These are phyloP conservation scores for Colletotrichum sp. DNA, from an alignment of 2,329 filamentous ascomycete genomes.

Conservation along the genomic window DNA sequence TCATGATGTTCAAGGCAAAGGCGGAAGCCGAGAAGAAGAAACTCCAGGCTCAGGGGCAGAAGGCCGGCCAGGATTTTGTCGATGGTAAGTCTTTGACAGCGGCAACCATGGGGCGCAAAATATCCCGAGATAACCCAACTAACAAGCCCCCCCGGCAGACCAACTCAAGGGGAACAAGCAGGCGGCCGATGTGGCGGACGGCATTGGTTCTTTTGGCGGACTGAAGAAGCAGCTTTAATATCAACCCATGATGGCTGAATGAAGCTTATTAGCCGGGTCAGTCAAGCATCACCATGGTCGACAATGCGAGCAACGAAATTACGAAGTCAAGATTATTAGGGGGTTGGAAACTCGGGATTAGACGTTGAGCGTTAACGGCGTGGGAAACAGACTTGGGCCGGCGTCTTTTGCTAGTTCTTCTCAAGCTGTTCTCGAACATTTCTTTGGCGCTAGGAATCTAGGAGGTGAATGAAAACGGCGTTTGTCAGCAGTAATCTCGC, in stretches of 20 bases:
- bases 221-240: conserved; percentile 31
- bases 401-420: background rate
- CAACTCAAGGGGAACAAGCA: conserved; percentile 41
- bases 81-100: conserved; percentile 28
- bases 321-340: background rate
- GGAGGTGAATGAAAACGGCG: background rate
- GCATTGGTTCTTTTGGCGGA: conserved; percentile 29
- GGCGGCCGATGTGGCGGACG: conserved; percentile 33
- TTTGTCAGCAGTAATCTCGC: background rate
- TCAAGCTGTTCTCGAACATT: background rate
- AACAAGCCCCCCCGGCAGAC: conserved; percentile 22
- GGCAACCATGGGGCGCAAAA: background rate
- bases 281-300: background rate
- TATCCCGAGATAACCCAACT: background rate
- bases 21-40: conserved; percentile 44
- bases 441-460: background rate
- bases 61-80: conserved; percentile 42
- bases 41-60: conserved; percentile 39
- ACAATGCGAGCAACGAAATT: background rate
- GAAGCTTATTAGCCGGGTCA: background rate
- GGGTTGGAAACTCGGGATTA: background rate
- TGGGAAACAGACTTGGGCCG: background rate
- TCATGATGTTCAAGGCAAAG: conserved; percentile 43
- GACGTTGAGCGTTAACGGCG: background rate
- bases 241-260: background rate